A percentile compares a stretch with the other conserved stretches of the same genome.
These are phyloP conservation scores for Paspalum vaginatum DNA, from an alignment of 176 grass and related monocot genomes.

Conservation along the genomic window DNA sequence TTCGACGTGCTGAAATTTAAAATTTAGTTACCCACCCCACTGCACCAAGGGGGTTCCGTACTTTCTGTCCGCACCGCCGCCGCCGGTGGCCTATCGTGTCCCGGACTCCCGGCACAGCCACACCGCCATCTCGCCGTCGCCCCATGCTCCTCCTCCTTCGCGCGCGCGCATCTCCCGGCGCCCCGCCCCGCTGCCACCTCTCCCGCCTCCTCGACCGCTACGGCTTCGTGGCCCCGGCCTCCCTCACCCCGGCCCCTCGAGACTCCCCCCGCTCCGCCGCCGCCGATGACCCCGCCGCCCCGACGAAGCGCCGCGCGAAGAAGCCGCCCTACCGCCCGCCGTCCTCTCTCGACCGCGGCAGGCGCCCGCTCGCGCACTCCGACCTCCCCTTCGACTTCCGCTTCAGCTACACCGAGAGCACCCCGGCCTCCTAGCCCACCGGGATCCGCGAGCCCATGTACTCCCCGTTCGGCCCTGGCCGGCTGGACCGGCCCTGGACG, in stretches of 20 bases:
- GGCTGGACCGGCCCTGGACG: conserved; percentile 73
- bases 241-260: conserved; percentile 37
- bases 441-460: conserved; percentile 87
- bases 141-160: conserved; percentile 45
- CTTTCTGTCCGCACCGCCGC: neutral
- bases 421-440: conserved; percentile 60
- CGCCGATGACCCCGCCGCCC: conserved; percentile 10
- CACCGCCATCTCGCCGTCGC: conserved; percentile 6
- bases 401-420: conserved; percentile 89
- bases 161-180: neutral
- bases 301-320: conserved; percentile 50
- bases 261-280: conserved; percentile 25
- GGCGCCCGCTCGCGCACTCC: conserved; percentile 53
- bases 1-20: too few species aligned
- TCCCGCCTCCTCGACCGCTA: conserved; percentile 66
- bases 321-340: conserved; percentile 57
- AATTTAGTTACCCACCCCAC: too few species aligned
- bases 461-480: conserved; percentile 89
- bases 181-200: conserved; percentile 22
- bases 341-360: conserved; percentile 53
- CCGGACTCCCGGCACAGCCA: too few species aligned
- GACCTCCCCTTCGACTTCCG: conserved; percentile 91
- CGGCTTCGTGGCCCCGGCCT: conserved; percentile 67
- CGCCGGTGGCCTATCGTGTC: neutral
- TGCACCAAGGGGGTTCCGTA: too few species aligned